Evolutionary conservation across 2,329 filamentous ascomycete species (phyloP).

Genomic region (Bretziella fagacearum): DNA sequence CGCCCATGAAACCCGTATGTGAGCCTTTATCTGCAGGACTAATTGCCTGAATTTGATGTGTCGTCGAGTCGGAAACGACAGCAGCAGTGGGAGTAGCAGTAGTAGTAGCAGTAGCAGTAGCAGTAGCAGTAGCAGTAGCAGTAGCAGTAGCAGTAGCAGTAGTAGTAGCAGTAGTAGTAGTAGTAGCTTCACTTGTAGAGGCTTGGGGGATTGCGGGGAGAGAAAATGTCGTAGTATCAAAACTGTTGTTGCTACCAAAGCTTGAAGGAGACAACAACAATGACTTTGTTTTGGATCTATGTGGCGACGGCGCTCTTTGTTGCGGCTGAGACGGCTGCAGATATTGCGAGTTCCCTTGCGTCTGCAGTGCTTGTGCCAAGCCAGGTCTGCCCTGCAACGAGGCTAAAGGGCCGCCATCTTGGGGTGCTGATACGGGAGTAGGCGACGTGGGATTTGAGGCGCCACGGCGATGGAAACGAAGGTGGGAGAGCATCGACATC

Average conservation of each 20-base stretch:
- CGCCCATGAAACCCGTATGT: slow-evolving; percentile 36
- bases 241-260: slow-evolving; percentile 17
- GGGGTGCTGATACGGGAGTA: slow-evolving; percentile 21
- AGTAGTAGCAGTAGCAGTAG: slow-evolving; percentile 10
- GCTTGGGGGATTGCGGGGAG: slow-evolving; percentile 15
- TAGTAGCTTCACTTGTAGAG: slow-evolving; percentile 10
- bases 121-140: slow-evolving; percentile 12
- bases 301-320: slow-evolving; percentile 7
- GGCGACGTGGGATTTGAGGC: slow-evolving; percentile 40
- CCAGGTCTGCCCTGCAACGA: slow-evolving; percentile 5
- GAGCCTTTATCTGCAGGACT: slow-evolving; percentile 22
- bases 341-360: slow-evolving; percentile 10
- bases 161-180: slow-evolving; percentile 14
- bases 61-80: no score
- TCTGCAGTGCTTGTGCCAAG: neutral
- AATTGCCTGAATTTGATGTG: slow-evolving; percentile 20
- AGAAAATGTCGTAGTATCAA: slow-evolving; percentile 15
- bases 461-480: slow-evolving; percentile 41
- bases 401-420: slow-evolving; percentile 1
- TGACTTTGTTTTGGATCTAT: slow-evolving; percentile 13
- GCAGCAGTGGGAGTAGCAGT: slow-evolving; percentile 16
- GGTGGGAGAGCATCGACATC: slow-evolving; percentile 32
- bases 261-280: slow-evolving; percentile 14
- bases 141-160: slow-evolving; percentile 11
- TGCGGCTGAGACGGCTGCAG: slow-evolving; percentile 8